Percentiles rank a stretch among this genome's conserved stretches.
Conservation (phyloP, 2,329 filamentous ascomycete genomes). For the Fusarium brevicatenulatum region DNA sequence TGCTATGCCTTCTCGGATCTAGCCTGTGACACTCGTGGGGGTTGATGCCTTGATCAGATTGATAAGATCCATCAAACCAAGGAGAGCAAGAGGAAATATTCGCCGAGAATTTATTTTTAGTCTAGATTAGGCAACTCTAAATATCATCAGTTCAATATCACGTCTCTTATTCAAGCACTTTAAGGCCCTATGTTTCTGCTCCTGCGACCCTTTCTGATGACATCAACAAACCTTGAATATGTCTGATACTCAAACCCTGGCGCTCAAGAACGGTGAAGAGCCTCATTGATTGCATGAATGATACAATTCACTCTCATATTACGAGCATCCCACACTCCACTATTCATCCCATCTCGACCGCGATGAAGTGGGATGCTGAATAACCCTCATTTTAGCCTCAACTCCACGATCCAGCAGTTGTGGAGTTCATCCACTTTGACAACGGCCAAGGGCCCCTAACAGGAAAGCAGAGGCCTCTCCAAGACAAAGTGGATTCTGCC, state of each 20-base stretch:
- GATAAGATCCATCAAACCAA: conserved; percentile 31
- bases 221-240: not conserved
- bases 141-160: not conserved
- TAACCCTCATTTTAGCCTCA: conserved; percentile 2
- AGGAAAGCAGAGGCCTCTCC: not conserved
- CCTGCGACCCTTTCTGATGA: not conserved
- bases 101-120: not conserved
- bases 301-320: not conserved
- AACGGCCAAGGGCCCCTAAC: not conserved
- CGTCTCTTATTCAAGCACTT: not conserved
- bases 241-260: not conserved
- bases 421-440: not conserved
- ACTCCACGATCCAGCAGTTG: not conserved
- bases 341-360: not conserved
- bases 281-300: not conserved
- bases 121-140: not conserved
- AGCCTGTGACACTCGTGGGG: not conserved
- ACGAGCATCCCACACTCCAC: not conserved
- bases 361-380: conserved; percentile 6
- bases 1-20: not conserved
- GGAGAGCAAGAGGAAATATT: not conserved
- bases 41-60: conserved; percentile 23
- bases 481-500: not conserved
- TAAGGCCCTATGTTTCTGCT: not conserved
- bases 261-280: not conserved